Evolutionary conservation across 2,329 filamentous ascomycete species (phyloP).

Genomic region (Penicillium sumatraense): DNA sequence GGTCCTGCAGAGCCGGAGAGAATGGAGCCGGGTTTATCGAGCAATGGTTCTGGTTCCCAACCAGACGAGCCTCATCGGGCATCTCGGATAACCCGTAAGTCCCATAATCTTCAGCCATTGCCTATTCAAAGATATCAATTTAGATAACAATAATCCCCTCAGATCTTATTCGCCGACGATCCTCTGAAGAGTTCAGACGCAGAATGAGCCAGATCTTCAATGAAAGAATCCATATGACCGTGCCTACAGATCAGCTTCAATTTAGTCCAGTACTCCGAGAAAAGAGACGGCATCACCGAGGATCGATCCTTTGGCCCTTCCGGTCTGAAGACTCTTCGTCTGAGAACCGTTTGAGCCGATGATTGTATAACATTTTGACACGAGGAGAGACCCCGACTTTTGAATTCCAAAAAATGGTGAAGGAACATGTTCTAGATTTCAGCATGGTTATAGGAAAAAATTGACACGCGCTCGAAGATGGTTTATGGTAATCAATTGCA

Average conservation of each 20-base stretch:
- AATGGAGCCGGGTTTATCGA: neutral
- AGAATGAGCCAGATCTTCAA: conserved; percentile 39
- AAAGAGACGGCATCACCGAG: conserved; percentile 12
- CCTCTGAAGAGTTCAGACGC: conserved; percentile 39
- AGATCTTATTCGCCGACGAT: conserved; percentile 30
- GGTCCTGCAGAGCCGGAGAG: conserved; percentile 3
- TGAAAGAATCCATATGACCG: conserved; percentile 30
- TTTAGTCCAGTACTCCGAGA: conserved; percentile 22
- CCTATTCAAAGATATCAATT: neutral
- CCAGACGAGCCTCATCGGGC: conserved; percentile 12
- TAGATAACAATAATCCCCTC: neutral
- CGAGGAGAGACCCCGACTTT: too few species aligned
- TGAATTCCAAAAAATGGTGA: neutral
- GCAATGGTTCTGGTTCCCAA: conserved; percentile 2
- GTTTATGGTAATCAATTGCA: neutral
- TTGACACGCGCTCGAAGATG: too few species aligned
- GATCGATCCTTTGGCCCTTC: conserved; percentile 20
- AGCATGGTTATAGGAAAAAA: neutral
- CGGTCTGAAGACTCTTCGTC: conserved; percentile 7
- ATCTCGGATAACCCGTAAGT: conserved; percentile 24
- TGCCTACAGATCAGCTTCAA: conserved; percentile 30
- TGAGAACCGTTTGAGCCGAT: neutral
- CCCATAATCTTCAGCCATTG: neutral
- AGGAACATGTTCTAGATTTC: neutral
- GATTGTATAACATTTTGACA: neutral